Base-by-base conservation (phyloP, 1,284 basidiomycete genomes). In the Marasmius sp. region DNA sequence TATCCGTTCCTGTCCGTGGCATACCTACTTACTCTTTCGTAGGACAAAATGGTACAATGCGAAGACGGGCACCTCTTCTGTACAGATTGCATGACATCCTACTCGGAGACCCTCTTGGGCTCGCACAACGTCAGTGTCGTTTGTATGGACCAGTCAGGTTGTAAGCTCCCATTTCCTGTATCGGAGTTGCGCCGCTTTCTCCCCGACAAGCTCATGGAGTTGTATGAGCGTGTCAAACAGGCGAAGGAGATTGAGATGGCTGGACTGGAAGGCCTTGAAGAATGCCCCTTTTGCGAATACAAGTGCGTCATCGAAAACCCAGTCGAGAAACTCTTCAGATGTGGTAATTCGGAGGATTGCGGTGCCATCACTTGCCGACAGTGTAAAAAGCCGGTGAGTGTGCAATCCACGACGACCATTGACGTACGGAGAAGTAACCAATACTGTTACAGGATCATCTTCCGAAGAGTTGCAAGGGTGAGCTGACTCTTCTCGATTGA, bases 211-310 rank as follows among this genome's bases (percentile, higher is more conserved):
- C 79, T 91, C 0, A 77, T 91, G 66, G 78, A 77, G 22, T 78
- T 94, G 9, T 94, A 91, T 68, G 84, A 92, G 62, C 84, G 91
- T n/a, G 84, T 94, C 34, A 84, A 83, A 65, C 91, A 92, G 69
- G 82, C 84, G 45, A 88, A 90, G 70, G 92, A 94, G 67, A 85
- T 95, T 52, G 87, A 89, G 62, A 82, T 81, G 1, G 93, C 93
- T 3, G 85, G 81, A 0, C 64, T 93, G 27, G 89, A 89, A 56
- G 84, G 83, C 8, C 78, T 95, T 9, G 93, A 94, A 74, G 91
- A 89, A 68, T 96, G 94, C 70, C 94, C 94, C 2, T 91, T 89
- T 66, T 96, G 94, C 74, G 91, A 93, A 16, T 95, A 85, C 75
- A 91, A 88, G 60, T 86, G 86, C 61, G 86, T 93, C 34, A 91